Evolutionary conservation across 495 filamentous ascomycete species (phyloP), one percentile per base, ranked within the genome.

Genomic region (Penicillium simplicissimum): DNA sequence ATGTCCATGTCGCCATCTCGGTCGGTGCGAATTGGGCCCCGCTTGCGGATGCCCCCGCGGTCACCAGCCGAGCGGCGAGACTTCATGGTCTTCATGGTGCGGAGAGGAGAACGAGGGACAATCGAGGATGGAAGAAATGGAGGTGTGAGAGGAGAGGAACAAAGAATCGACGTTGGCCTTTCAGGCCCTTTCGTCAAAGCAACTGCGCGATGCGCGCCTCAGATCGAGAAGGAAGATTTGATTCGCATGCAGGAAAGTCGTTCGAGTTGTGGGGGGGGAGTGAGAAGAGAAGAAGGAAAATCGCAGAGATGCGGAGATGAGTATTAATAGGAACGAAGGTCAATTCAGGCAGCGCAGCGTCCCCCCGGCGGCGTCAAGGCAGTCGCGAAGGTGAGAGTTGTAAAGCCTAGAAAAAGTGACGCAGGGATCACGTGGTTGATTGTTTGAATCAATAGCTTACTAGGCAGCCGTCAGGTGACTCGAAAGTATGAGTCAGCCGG

Each of bases 1-100:
- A 95, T 96, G 35, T 86, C 82, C 40, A 95, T 79, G 74, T 96
- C 92, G 14, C 92, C 92, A 81, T 96, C 92, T 65, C 84, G 84
- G 70, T 96, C 92, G 57, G 84, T 79, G 52, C 84, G 82, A 7
- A 74, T 72, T 60, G 62, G 71, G 60, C 76, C 81, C 55, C 85
- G 85, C 80, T 95, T 96, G 55, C 85, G 82, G 58, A 94, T 90
- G 35, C 90, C 89, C 51, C 88, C 89, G 61, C 87, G 79, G 64
- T 75, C 76, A 33, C 71, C 64, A 57, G 54, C 69, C 5, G 72
- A 51, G 49, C 74, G 76, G 58, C 70, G 64, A 48, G 61, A 71
- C 61, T 73, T 80, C 58, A 73, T 72, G 52, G 60, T 71, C 66
- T 69, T 76, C 72, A 77, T 79, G 15, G 57, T 74, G 64, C 37